Conservation (phyloP, 768 basidiomycete genomes). For the Plicaturopsis crispa region DNA sequence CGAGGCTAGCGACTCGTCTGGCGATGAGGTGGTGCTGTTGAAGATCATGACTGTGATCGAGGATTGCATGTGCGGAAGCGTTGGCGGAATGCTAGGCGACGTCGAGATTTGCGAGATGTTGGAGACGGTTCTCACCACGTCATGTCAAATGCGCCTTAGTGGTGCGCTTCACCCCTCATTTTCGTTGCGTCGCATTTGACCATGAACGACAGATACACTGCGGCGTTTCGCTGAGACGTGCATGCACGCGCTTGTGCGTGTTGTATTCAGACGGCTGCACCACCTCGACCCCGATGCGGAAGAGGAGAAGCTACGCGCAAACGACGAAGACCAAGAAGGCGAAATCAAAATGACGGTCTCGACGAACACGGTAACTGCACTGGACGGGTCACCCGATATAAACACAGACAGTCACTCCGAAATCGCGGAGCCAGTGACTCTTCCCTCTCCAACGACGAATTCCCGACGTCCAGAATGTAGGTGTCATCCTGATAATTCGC, state of each 20-base stretch:
- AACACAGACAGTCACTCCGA: too few species aligned
- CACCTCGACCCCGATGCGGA: conserved; percentile 56
- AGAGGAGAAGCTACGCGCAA: conserved; percentile 53
- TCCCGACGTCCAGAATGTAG: conserved; percentile 34
- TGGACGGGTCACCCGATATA: conserved; percentile 14
- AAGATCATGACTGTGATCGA: conserved; percentile 88
- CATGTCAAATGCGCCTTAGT: conserved; percentile 94
- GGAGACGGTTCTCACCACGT: conserved; percentile 94
- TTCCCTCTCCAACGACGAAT: conserved; percentile 15
- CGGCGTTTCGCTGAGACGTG: conserved; percentile 83
- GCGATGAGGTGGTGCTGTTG: conserved; percentile 92
- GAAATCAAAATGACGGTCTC: conserved; percentile 60
- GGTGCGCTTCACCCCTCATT: conserved; percentile 44
- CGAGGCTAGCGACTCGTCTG: conserved; percentile 94
- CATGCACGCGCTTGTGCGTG: conserved; percentile 82
- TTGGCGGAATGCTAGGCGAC: conserved; percentile 75
- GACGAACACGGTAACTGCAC: conserved; percentile 18
- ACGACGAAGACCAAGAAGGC: conserved; percentile 42
- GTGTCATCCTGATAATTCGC: conserved; percentile 16
- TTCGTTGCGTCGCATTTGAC: conserved; percentile 3
- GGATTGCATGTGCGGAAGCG: conserved; percentile 64
- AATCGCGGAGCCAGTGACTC: too few species aligned
- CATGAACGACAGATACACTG: conserved; percentile 57
- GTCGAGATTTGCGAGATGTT: conserved; percentile 97
- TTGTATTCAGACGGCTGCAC: conserved; percentile 72